These are phyloP conservation scores for Boehmeria nivea DNA, from an alignment of 306 rosid species.

Conservation along the genomic window DNA sequence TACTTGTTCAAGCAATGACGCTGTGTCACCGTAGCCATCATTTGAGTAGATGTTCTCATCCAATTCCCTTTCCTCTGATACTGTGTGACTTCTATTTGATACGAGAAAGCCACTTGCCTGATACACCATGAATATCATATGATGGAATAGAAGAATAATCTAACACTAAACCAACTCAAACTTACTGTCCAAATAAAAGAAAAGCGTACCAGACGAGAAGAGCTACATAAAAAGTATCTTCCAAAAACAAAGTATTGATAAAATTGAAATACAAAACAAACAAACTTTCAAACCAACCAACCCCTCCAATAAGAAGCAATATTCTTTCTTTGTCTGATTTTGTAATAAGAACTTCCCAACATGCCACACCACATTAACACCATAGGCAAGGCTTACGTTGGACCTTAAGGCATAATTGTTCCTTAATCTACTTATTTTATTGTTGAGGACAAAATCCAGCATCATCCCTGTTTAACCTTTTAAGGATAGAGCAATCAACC, in stretches of 20 bases:
- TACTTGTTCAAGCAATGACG: conserved; percentile 87
- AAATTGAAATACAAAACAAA: no score
- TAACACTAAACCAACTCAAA: not conserved
- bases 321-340: not conserved
- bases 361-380: no score
- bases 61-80: conserved; percentile 68
- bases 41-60: conserved; percentile 68
- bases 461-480: no score
- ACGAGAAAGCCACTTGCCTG: conserved; percentile 87
- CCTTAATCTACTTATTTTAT: no score
- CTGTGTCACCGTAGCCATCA: conserved; percentile 51
- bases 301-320: not conserved
- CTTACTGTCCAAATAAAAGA: conserved; percentile 3
- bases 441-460: no score
- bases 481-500: no score
- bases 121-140: conserved; percentile 17
- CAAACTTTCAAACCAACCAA: not conserved
- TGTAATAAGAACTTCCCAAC: no score
- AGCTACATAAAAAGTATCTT: conserved; percentile 5
- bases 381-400: no score
- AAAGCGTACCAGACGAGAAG: conserved; percentile 8
- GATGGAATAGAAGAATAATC: no score
- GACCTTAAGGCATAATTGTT: no score
- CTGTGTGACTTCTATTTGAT: conserved; percentile 54
- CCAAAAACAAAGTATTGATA: not conserved